These are phyloP conservation scores for Pseudomassariella vexata DNA, from an alignment of 2,329 filamentous ascomycete genomes.

Conservation along the genomic window DNA sequence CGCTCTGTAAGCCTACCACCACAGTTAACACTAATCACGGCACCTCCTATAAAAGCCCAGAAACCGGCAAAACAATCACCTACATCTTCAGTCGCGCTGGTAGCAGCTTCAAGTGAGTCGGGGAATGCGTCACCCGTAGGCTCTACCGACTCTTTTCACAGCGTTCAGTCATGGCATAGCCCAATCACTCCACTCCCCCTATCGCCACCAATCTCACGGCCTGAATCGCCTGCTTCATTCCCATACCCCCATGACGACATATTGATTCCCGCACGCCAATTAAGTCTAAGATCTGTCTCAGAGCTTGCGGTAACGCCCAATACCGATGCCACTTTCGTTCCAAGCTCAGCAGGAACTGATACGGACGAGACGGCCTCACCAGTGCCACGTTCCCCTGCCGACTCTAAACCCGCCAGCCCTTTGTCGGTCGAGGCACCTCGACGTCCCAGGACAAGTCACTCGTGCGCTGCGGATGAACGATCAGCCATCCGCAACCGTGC, in stretches of 20 bases:
- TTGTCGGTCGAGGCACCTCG: too few relatives aligned
- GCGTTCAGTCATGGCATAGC: slow-evolving; percentile 46
- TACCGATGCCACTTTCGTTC: slow-evolving; percentile 22
- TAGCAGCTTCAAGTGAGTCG: slow-evolving; percentile 16
- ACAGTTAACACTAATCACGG: slow-evolving; percentile 34
- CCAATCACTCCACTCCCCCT: slow-evolving; percentile 35
- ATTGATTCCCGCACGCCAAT: slow-evolving; percentile 22
- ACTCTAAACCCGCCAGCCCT: slow-evolving; percentile 5
- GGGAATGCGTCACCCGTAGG: slow-evolving; percentile 36
- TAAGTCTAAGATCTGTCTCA: slow-evolving; percentile 24
- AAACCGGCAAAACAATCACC: slow-evolving; percentile 13
- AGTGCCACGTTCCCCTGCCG: slow-evolving; percentile 7
- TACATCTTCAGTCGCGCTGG: slow-evolving; percentile 12
- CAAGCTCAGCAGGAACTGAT: slow-evolving; percentile 18
- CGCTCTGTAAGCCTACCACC: slow-evolving; percentile 32
- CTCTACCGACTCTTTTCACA: slow-evolving; percentile 50
- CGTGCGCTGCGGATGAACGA: slow-evolving; percentile 27
- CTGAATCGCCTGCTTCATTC: slow-evolving; percentile 22
- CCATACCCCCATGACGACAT: slow-evolving; percentile 35
- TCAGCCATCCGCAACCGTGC: slow-evolving; percentile 46
- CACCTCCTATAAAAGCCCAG: slow-evolving; percentile 30
- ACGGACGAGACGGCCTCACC: slow-evolving; percentile 20
- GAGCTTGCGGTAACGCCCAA: slow-evolving; percentile 27
- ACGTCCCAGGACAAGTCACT: slow-evolving; percentile 8
- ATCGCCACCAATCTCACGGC: slow-evolving; percentile 37